Conservation (phyloP, 2,329 filamentous ascomycete species). For the Davidsoniella eucalypti region DNA sequence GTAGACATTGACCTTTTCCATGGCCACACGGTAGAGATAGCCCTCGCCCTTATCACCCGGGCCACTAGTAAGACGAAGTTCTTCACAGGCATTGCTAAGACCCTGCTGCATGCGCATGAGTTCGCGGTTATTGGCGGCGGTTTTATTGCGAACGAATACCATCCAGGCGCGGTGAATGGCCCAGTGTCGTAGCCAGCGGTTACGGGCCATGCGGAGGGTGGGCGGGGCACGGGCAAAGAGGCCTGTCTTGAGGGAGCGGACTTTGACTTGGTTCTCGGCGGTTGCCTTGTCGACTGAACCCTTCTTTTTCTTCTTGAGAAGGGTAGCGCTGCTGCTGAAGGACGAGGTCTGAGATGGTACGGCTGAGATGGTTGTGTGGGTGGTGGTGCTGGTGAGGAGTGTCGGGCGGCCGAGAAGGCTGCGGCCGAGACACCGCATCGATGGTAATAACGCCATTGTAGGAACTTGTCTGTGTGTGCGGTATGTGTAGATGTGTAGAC, state of each 20-base stretch:
- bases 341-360: neutral
- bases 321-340: slow-evolving; percentile 19
- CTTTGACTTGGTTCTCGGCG: slow-evolving; percentile 18
- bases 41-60: slow-evolving; percentile 44
- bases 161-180: slow-evolving; percentile 96
- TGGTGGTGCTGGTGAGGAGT: neutral
- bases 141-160: slow-evolving; percentile 56
- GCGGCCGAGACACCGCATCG: slow-evolving; percentile 4
- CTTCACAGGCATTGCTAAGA: slow-evolving; percentile 78
- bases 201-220: slow-evolving; percentile 76
- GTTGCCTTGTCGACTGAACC: slow-evolving; percentile 17
- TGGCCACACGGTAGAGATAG: slow-evolving; percentile 68
- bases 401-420: neutral
- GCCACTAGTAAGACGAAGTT: slow-evolving; percentile 46
- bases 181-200: slow-evolving; percentile 85
- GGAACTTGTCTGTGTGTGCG: too few species aligned
- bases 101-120: slow-evolving; percentile 64
- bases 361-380: neutral
- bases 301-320: slow-evolving; percentile 16
- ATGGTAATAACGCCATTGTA: slow-evolving; percentile 4
- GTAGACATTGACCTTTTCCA: slow-evolving; percentile 82
- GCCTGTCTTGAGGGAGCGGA: slow-evolving; percentile 29
- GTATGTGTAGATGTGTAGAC: too few species aligned
- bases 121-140: slow-evolving; percentile 47
- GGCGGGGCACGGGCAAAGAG: slow-evolving; percentile 36